phyloP scores from a whole-genome alignment of 129 eudicot species.

The Heracleum sosnowskyi region DNA sequence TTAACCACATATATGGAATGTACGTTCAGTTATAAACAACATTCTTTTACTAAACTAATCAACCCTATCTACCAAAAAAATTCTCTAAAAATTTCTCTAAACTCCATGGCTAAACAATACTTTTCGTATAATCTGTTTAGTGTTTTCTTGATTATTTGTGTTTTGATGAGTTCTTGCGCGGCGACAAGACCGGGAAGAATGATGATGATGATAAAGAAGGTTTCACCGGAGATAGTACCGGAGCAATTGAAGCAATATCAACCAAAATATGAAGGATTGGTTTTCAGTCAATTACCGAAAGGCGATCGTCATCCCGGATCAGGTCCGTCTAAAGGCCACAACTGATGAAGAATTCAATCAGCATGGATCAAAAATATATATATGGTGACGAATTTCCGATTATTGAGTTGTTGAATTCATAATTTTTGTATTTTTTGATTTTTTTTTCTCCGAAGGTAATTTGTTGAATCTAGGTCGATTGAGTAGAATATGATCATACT shows the following conservation, averaged over 20 bases:
- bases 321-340: constrained; percentile 77
- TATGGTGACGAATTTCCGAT: not conserved
- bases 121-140: constrained; percentile 14
- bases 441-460: not conserved
- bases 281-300: constrained; percentile 40
- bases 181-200: constrained; percentile 33
- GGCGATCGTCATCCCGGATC: constrained; percentile 56
- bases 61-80: constrained; percentile 9
- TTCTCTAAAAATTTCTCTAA: not conserved
- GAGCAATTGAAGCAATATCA: constrained; percentile 19
- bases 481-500: not conserved
- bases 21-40: constrained; percentile 9
- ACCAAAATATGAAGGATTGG: constrained; percentile 19
- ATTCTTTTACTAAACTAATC: not conserved
- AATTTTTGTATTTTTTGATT: not conserved
- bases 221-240: not conserved
- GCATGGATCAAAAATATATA: not conserved
- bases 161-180: constrained; percentile 21
- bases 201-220: constrained; percentile 13
- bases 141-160: constrained; percentile 12
- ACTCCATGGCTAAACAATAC: not conserved
- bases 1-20: not conserved
- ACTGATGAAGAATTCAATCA: constrained; percentile 24
- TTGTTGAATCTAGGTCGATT: not conserved
- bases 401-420: not conserved